These are phyloP conservation scores for Warburgia ugandensis DNA, from an alignment of 164 flowering plant genomes.

Conservation along the genomic window DNA sequence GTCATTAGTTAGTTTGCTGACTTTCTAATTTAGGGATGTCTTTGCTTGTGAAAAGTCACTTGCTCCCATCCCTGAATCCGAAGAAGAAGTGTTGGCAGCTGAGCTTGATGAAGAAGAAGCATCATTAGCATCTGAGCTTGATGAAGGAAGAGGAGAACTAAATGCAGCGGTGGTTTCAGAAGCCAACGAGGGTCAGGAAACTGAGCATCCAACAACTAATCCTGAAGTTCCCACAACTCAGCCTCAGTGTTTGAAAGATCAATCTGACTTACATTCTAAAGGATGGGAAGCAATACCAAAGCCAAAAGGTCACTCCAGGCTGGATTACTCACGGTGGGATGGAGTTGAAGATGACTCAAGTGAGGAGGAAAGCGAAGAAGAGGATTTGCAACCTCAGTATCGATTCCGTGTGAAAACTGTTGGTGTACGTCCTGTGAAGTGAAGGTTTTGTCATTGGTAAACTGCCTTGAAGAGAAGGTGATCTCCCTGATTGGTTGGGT, in stretches of 20 bases:
- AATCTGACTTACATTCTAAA: constrained; percentile 26
- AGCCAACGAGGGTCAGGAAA: constrained; percentile 5
- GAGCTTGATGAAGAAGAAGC: constrained; percentile 7
- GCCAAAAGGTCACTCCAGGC: constrained; percentile 77
- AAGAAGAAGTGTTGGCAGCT: constrained; percentile 27
- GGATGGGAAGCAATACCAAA: constrained; percentile 86
- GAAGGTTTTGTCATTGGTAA: constrained; percentile 11
- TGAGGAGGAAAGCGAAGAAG: constrained; percentile 64
- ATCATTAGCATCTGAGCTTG: not conserved
- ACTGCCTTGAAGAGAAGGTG: not conserved
- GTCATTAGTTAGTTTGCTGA: constrained; percentile 3
- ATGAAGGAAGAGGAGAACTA: constrained; percentile 20
- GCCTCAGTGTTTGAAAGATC: constrained; percentile 14
- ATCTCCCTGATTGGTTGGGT: not conserved
- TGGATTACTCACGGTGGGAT: constrained; percentile 95
- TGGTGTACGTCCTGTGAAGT: constrained; percentile 68
- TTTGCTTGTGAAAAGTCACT: constrained; percentile 71
- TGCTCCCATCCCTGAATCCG: constrained; percentile 89
- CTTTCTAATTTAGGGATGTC: constrained; percentile 11
- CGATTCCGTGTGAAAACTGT: constrained; percentile 80
- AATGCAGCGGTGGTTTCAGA: constrained; percentile 14
- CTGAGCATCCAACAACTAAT: constrained; percentile 6
- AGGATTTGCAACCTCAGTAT: constrained; percentile 66
- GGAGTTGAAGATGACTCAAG: constrained; percentile 75
- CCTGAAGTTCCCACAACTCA: constrained; percentile 15